Conservation (phyloP, 768 basidiomycete genomes). For the Leccinum broughii region DNA sequence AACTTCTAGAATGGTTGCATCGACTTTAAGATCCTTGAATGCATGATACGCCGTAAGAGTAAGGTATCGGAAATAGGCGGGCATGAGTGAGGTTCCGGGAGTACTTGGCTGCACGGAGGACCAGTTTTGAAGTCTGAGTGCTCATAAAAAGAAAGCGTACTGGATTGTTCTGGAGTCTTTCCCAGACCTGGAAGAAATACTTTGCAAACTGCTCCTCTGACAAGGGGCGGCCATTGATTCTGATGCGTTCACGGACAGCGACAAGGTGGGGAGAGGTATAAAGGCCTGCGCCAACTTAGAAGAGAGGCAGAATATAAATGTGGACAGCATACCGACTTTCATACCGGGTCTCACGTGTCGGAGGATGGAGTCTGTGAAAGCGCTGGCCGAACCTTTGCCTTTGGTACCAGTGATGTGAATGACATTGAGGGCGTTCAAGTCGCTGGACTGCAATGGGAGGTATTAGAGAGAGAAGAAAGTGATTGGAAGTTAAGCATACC, state of each 20-base stretch:
- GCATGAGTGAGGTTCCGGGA: slow-evolving; percentile 66
- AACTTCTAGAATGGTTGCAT: slow-evolving; percentile 93
- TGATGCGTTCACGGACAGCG: slow-evolving; percentile 92
- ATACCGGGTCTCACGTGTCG: slow-evolving; percentile 70
- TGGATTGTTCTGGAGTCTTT: slow-evolving; percentile 66
- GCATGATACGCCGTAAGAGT: slow-evolving; percentile 92
- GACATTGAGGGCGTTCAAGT: slow-evolving; percentile 87
- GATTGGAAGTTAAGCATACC: slow-evolving; percentile 44
- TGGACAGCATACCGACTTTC: slow-evolving; percentile 67
- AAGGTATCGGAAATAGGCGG: slow-evolving; percentile 91
- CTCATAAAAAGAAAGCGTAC: slow-evolving; percentile 40
- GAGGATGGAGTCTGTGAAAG: slow-evolving; percentile 86
- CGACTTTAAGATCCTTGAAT: slow-evolving; percentile 78
- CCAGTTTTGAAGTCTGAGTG: not conserved
- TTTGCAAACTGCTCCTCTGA: slow-evolving; percentile 86
- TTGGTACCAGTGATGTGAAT: slow-evolving; percentile 98
- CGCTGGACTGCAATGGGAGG: slow-evolving; percentile 55
- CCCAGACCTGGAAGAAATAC: slow-evolving; percentile 98
- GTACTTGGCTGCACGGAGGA: slow-evolving; percentile 41
- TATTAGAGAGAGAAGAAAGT: slow-evolving; percentile 13
- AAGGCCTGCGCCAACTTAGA: slow-evolving; percentile 54
- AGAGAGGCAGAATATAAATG: not conserved
- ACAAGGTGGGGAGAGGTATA: slow-evolving; percentile 98
- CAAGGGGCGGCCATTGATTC: slow-evolving; percentile 87
- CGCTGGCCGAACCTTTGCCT: slow-evolving; percentile 96